phyloP scores from a whole-genome alignment of 148 eudicot genomes.

The Vaccinium myrtillus region DNA sequence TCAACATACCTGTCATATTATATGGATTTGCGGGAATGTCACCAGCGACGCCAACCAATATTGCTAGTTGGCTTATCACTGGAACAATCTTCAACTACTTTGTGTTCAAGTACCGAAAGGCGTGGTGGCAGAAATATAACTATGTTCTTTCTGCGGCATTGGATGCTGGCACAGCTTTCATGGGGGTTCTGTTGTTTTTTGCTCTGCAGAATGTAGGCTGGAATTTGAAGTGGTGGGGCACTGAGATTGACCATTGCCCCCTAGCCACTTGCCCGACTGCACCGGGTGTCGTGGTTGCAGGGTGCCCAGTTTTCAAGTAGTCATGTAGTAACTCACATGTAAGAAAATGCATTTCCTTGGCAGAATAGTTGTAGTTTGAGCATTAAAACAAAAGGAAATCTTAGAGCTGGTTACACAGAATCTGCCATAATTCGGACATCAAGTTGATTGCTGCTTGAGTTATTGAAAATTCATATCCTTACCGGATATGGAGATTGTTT shows the following conservation, averaged over 20 bases:
- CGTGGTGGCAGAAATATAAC: conserved; percentile 96
- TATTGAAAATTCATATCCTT: not conserved
- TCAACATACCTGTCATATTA: conserved; percentile 88
- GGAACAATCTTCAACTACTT: conserved; percentile 90
- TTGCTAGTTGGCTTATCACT: conserved; percentile 80
- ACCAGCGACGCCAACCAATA: conserved; percentile 95
- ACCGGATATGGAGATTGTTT: no score
- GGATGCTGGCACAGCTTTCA: conserved; percentile 98
- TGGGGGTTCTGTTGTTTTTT: conserved; percentile 86
- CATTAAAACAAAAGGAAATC: not conserved
- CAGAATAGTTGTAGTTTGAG: not conserved
- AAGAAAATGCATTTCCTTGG: not conserved
- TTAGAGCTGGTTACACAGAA: not conserved
- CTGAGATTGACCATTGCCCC: conserved; percentile 83
- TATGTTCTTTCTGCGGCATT: conserved; percentile 89
- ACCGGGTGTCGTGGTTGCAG: conserved; percentile 65
- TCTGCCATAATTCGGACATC: not conserved
- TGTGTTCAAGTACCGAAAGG: conserved; percentile 74
- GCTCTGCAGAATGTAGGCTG: conserved; percentile 75
- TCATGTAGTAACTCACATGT: not conserved
- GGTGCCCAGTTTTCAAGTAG: conserved; percentile 68
- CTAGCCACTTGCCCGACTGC: conserved; percentile 90
- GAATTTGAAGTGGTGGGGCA: conserved; percentile 91
- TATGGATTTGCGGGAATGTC: conserved; percentile 99
- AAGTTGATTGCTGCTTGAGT: not conserved